Evolutionary conservation across 495 filamentous ascomycete genomes (phyloP), one percentile per base, ranked within the genome.

Genomic region (Bombardia bombarda): DNA sequence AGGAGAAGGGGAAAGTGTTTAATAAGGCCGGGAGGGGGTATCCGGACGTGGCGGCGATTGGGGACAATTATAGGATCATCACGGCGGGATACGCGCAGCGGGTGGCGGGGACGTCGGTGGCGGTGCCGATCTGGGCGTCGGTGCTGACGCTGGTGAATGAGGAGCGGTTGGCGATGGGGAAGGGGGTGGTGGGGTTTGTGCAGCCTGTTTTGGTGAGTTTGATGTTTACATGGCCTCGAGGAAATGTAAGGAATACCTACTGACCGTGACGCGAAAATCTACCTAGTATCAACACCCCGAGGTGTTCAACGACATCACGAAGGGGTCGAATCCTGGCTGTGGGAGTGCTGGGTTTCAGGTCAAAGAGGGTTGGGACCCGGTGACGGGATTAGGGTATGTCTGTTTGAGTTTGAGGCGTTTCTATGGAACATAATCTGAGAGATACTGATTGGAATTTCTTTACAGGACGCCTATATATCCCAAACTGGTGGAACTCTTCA

Each of bases 11-110:
- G n/a, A 35, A 43, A 21, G 61, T 47, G 17, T 83, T 80, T 58
- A 77, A 77, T 49, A 68, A 70, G 7, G 66, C 67, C 6, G 79
- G 79, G 0, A 72, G 83, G 19, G 82, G 68, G 0, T 83, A 74
- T 40, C 82, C 83, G 0, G 83, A 87, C 40, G 71, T 87, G 20
- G 58, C 75, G 2, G 80, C 80, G 19, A 67, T 79, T n/a, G 79
- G 74, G n/a, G 76, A 78, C 32, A 72, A 75, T 33, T 68, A 78
- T 37, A 54, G 72, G 16, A 61, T 78, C 18, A 70, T 62, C 23
- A 59, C 66, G n/a, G 47, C 53, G 14, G 72, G 69, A 2, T 12
- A 57, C 3, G 62, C 69, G 31, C 42, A 48, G 2, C 55, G 64
- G 5, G 56, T 73, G 31, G 73, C 72, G 13, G 78, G 80, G 9